Conservation (phyloP, 2,329 filamentous ascomycete species). For the Phyllosticta ampelicida region DNA sequence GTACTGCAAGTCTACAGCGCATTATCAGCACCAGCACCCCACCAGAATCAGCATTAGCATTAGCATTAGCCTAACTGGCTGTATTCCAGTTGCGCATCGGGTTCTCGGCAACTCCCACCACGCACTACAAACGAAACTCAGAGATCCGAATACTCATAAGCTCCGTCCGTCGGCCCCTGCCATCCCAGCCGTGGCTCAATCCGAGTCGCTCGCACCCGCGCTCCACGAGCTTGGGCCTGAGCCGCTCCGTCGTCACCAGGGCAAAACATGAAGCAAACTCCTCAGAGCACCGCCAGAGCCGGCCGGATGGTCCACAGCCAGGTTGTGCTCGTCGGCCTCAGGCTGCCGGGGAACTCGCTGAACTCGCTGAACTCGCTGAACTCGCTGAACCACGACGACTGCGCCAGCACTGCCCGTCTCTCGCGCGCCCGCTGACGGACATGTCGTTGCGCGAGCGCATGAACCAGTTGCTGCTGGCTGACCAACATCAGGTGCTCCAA, state of each 20-base stretch:
- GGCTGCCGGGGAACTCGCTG: slow-evolving; percentile 25
- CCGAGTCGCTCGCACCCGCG: slow-evolving; percentile 2
- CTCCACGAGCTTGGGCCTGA: neutral
- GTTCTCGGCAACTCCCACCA: neutral
- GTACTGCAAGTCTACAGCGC: slow-evolving; percentile 6
- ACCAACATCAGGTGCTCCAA: neutral
- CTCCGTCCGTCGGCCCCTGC: slow-evolving; percentile 2
- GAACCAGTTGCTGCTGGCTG: slow-evolving; percentile 1
- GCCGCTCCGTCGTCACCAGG: neutral
- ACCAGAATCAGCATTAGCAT: neutral
- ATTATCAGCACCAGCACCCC: neutral
- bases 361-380: slow-evolving; percentile 35
- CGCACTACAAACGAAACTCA: neutral
- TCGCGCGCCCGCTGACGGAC: neutral
- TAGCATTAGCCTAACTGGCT: neutral
- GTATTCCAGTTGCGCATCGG: neutral
- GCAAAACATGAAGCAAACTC: slow-evolving; percentile 34
- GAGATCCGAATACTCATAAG: slow-evolving; percentile 2
- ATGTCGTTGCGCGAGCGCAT: neutral
- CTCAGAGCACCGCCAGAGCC: slow-evolving; percentile 34
- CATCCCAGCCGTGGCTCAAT: slow-evolving; percentile 1
- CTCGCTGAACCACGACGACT: slow-evolving; percentile 29
- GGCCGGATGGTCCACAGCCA: slow-evolving; percentile 37
- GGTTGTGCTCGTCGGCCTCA: slow-evolving; percentile 28
- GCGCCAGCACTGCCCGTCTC: slow-evolving; percentile 14